Evolutionary conservation across 805 yeast genomes (phyloP).

Genomic region (Saccharomycopsis lassenensis): DNA sequence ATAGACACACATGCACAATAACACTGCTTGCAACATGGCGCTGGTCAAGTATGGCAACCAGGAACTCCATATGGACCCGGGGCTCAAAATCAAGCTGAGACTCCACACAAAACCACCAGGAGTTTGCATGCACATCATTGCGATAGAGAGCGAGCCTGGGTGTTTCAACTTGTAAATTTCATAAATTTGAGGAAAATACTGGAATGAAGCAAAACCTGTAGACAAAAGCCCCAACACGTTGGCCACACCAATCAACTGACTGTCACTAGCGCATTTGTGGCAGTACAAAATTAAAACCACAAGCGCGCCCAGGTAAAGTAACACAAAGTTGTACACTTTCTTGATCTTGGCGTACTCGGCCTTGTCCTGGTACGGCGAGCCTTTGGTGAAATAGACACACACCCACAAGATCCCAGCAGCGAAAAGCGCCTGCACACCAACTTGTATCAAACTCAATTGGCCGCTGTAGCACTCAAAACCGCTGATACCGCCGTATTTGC

Average conservation of each 20-base stretch:
- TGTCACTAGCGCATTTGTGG: constrained; percentile 24
- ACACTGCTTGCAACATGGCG: constrained; percentile 51
- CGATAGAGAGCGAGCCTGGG: constrained; percentile 69
- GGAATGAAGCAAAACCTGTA: constrained; percentile 51
- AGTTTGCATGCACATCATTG: constrained; percentile 78
- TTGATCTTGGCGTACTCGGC: constrained; percentile 33
- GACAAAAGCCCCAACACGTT: constrained; percentile 54
- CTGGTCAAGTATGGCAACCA: constrained; percentile 76
- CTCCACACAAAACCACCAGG: constrained; percentile 86
- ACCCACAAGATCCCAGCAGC: constrained; percentile 46
- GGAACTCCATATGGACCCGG: constrained; percentile 77
- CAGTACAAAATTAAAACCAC: constrained; percentile 28
- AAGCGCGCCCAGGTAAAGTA: constrained; percentile 26
- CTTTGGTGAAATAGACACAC: constrained; percentile 37
- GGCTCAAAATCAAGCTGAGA: constrained; percentile 53
- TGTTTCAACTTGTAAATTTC: constrained; percentile 62
- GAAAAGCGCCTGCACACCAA: constrained; percentile 49
- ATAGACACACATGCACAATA: constrained; percentile 54
- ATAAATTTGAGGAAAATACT: constrained; percentile 69
- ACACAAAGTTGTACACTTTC: constrained; percentile 31
- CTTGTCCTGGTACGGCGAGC: constrained; percentile 36
- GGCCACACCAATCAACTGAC: constrained; percentile 28
- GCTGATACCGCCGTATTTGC: constrained; percentile 30
- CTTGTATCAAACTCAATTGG: constrained; percentile 56
- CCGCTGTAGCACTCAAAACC: constrained; percentile 54